These are phyloP conservation scores for Cercophora newfieldiana DNA, from an alignment of 495 filamentous ascomycete species.

Conservation along the genomic window DNA sequence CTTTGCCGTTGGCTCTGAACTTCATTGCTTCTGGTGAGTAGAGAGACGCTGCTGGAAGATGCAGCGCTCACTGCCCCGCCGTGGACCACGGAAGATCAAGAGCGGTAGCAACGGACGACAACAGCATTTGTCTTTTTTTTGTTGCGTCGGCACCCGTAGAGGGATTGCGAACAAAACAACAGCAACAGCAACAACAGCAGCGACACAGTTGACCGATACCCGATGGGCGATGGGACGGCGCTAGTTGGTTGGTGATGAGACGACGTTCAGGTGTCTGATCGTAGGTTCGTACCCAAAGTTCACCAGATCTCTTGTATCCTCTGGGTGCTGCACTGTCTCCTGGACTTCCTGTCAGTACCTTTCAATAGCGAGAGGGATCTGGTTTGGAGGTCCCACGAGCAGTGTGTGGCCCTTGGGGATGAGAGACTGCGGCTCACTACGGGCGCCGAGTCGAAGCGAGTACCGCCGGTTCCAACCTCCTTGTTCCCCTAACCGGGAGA, in stretches of 20 bases:
- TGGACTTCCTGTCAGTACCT: neutral
- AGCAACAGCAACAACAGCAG: neutral
- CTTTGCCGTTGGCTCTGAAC: conserved; percentile 72
- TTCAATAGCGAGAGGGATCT: neutral
- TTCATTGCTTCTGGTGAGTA: conserved; percentile 85
- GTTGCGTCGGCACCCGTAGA: neutral
- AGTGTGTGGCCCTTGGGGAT: conserved; percentile 10
- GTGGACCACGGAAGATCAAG: conserved; percentile 29
- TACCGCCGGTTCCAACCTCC: conserved; percentile 50
- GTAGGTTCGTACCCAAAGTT: conserved; percentile 36
- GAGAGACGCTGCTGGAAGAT: conserved; percentile 26
- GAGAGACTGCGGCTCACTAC: conserved; percentile 72
- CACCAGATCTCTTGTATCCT: conserved; percentile 23
- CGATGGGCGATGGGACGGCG: neutral
- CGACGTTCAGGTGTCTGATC: conserved; percentile 5
- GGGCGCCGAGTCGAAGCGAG: conserved; percentile 66
- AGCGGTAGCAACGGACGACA: conserved; percentile 42
- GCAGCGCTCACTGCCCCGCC: conserved; percentile 6
- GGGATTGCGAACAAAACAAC: neutral
- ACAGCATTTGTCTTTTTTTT: conserved; percentile 6
- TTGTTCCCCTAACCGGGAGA: conserved; percentile 31
- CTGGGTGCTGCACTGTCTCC: neutral
- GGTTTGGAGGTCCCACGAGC: neutral
- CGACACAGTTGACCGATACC: neutral
- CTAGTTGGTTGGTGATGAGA: neutral